Evolutionary conservation across 768 basidiomycete species (phyloP).

Genomic region (Neoboletus subvelutipes): DNA sequence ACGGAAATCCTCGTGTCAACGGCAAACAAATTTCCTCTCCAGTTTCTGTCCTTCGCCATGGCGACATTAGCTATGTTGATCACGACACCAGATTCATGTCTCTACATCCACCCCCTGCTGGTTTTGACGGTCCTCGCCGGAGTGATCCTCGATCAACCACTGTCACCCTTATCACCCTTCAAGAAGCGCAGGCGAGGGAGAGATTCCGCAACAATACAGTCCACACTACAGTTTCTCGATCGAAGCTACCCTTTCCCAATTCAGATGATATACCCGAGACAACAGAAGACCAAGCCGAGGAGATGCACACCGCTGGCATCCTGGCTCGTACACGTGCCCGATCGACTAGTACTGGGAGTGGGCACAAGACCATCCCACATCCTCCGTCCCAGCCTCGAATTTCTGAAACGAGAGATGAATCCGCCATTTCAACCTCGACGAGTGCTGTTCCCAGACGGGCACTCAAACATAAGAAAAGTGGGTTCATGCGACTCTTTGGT

Average conservation of each 20-base stretch:
- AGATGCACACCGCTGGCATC: constrained; percentile 24
- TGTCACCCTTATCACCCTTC: constrained; percentile 70
- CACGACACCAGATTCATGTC: constrained; percentile 32
- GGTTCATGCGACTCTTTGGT: constrained; percentile 76
- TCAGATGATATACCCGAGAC: constrained; percentile 29
- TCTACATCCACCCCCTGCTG: constrained; percentile 32
- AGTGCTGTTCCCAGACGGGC: constrained; percentile 38
- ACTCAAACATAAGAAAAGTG: constrained; percentile 78
- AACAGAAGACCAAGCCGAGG: constrained; percentile 21
- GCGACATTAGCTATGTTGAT: constrained; percentile 28
- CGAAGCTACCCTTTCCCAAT: constrained; percentile 34
- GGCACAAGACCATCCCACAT: constrained; percentile 39
- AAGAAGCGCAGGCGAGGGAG: constrained; percentile 72
- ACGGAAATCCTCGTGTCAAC: constrained; percentile 32
- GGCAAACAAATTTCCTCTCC: constrained; percentile 60
- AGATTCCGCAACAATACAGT: constrained; percentile 54
- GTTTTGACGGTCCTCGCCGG: constrained; percentile 47
- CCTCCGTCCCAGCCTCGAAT: constrained; percentile 39
- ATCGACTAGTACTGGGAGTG: constrained; percentile 61
- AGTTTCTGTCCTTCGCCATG: constrained; percentile 39
- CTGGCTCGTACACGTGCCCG: constrained; percentile 45
- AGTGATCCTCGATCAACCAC: constrained; percentile 48
- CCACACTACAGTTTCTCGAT: constrained; percentile 29
- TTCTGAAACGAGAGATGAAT: constrained; percentile 46
- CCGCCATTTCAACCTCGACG: constrained; percentile 15